A percentile compares a stretch with the other conserved stretches of the same genome.
Conservation (phyloP, 163 green algal genomes). For the Scenedesmus sp. region DNA sequence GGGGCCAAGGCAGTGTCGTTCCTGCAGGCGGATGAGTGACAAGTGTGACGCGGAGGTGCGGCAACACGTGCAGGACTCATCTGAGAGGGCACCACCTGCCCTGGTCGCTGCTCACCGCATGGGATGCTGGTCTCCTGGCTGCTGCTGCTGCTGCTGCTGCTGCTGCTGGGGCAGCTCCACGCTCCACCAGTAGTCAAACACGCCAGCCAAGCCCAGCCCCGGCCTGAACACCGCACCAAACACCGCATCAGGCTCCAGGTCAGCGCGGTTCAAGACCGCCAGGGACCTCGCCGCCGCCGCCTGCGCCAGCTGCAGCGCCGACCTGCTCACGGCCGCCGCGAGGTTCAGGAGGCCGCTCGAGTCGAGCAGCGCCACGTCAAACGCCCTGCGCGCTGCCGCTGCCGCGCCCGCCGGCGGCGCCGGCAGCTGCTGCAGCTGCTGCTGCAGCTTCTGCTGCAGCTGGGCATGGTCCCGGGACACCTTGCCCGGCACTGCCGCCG, state of each 20-base stretch:
- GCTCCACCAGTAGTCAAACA: conserved; percentile 68
- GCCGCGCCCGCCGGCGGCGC: not conserved
- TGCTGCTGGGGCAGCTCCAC: conserved; percentile 47
- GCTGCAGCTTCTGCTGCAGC: conserved; percentile 37
- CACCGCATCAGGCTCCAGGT: conserved; percentile 62
- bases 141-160: conserved; percentile 17
- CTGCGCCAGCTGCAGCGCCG: conserved; percentile 59
- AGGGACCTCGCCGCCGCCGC: conserved; percentile 59
- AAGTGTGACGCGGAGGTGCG: no score
- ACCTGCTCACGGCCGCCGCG: conserved; percentile 60
- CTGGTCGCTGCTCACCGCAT: not conserved
- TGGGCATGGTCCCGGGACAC: conserved; percentile 48
- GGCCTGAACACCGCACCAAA: conserved; percentile 69
- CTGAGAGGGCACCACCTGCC: no score
- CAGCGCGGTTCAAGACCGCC: conserved; percentile 56
- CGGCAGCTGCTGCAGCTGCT: conserved; percentile 36
- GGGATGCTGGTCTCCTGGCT: conserved; percentile 22
- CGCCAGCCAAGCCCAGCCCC: not conserved
- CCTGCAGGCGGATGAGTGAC: no score
- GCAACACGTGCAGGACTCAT: no score
- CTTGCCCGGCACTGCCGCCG: conserved; percentile 21
- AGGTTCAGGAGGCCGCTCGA: conserved; percentile 67
- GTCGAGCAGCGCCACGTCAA: conserved; percentile 72
- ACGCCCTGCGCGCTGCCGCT: conserved; percentile 23
- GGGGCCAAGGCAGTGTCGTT: no score